Evolutionary conservation across 495 filamentous ascomycete species (phyloP).

Genomic region (Acidomyces sp.): DNA sequence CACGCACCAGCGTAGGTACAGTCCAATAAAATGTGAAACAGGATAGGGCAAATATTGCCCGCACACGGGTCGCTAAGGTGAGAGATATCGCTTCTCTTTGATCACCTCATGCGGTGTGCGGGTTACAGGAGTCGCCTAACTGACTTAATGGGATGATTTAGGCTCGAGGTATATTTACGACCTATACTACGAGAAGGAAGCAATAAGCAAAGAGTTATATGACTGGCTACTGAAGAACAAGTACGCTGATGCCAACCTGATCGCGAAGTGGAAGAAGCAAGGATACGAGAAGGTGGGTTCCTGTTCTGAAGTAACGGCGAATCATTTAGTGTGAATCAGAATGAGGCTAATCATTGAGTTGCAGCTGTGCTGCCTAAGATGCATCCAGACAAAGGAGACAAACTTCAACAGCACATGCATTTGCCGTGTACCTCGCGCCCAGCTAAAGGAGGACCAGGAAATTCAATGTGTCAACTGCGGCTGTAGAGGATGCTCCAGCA

Average conservation of each 20-base stretch:
- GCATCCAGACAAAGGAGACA: constrained; percentile 97
- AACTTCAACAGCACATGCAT: constrained; percentile 98
- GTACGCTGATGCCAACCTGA: constrained; percentile 86
- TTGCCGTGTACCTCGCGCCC: constrained; percentile 84
- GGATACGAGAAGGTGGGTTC: constrained; percentile 84
- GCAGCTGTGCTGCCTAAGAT: constrained; percentile 83
- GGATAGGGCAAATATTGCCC: constrained; percentile 4
- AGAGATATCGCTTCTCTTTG: constrained; percentile 16
- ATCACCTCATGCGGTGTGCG: constrained; percentile 10
- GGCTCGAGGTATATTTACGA: constrained; percentile 88
- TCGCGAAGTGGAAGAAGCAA: constrained; percentile 99
- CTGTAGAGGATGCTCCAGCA: constrained; percentile 78
- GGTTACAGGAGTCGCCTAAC: background rate
- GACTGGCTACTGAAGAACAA: constrained; percentile 94
- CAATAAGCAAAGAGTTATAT: constrained; percentile 80
- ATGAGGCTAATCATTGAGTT: constrained; percentile 17
- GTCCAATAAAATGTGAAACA: background rate
- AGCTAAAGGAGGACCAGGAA: constrained; percentile 79
- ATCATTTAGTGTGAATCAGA: too few relatives aligned
- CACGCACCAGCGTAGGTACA: constrained; percentile 67
- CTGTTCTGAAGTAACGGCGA: constrained; percentile 1
- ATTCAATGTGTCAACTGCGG: constrained; percentile 96
- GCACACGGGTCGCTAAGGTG: constrained; percentile 17
- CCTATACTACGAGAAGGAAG: constrained; percentile 94
- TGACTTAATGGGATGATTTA: constrained; percentile 20